Base-by-base conservation (phyloP, 2,329 filamentous ascomycete genomes). In the Trichophyton schoenleinii region DNA sequence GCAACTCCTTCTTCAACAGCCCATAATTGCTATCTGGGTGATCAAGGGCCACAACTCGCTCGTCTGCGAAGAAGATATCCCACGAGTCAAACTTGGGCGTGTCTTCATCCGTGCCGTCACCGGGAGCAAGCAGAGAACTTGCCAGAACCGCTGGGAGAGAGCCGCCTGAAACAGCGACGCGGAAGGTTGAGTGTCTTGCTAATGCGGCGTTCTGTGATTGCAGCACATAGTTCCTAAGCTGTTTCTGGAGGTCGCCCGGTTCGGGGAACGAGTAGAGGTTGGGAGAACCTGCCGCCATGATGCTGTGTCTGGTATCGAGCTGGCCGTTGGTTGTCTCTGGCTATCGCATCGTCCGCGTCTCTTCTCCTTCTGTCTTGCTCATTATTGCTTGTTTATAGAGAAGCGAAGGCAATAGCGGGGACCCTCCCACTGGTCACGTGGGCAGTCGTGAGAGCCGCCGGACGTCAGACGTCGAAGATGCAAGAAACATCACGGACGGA, bases 21-120 rank as follows among this genome's bases (percentile, higher is more conserved):
- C 80, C 84, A 77, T 96, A 96, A 79, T 97, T 99, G 79, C 91
- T 96, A 78, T 99, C 92, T 66, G 84, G 82, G 77, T 97, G 87
- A 74, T 94, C 86, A 67, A 96, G 86, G 22, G 94, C 88, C 60
- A 97, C 94, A 68, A 89, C 89, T 70, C 94, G 89, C 81, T 99
- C 94, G 73, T 99, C 94, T 71, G 92, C 92, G 75, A 96, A 97
- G 81, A 97, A 99, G 71, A 99, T 89, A 70, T 97, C 89, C 94
- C 94, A 99, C 74, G 89, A 90, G 72, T 81, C 79, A 76, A 95
- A 96, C 69, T 87, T 80, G 67, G 91, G 76, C 3, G 78, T 81
- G 71, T 91, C 88, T 61, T 86, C 77, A 9, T 68, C 66, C 42
- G 72, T 74, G 57, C 76, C 79, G 63, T 78, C 74, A 76, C 76